Evolutionary conservation across 805 yeast species (phyloP).

Genomic region (Danielozyma ontarioensis): DNA sequence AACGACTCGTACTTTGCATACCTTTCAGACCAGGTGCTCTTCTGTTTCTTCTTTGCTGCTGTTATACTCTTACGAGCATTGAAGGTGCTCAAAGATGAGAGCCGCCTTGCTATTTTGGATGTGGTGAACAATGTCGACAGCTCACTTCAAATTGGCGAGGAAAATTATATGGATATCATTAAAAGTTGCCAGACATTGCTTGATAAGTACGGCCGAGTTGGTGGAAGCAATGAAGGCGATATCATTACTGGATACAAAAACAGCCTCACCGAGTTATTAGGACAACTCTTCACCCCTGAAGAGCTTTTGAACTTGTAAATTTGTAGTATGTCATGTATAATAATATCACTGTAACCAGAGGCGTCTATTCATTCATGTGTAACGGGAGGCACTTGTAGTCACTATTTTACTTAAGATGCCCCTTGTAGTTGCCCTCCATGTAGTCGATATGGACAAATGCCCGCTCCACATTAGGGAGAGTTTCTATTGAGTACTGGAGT

Average conservation of each 20-base stretch:
- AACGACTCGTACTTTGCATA: slow-evolving; percentile 59
- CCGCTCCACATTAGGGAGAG: slow-evolving; percentile 71
- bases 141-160: slow-evolving; percentile 1
- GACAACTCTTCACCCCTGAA: slow-evolving; percentile 5
- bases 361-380: no score
- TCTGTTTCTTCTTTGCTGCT: slow-evolving; percentile 42
- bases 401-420: slow-evolving; percentile 26
- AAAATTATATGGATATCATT: slow-evolving; percentile 4
- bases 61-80: slow-evolving; percentile 28
- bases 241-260: slow-evolving; percentile 24
- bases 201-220: slow-evolving; percentile 24
- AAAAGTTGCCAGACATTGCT: slow-evolving; percentile 15
- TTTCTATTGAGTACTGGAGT: slow-evolving; percentile 73
- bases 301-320: not conserved
- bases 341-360: no score
- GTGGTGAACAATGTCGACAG: slow-evolving; percentile 1
- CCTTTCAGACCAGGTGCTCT: slow-evolving; percentile 66
- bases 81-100: slow-evolving; percentile 5
- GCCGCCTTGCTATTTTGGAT: slow-evolving; percentile 5
- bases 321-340: not conserved
- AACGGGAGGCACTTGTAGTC: no score
- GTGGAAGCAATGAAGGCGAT: slow-evolving; percentile 22
- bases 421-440: slow-evolving; percentile 40
- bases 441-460: slow-evolving; percentile 80
- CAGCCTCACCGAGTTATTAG: slow-evolving; percentile 11